Base-by-base conservation (phyloP, 768 basidiomycete genomes). In the Pulveroboletus sp. region DNA sequence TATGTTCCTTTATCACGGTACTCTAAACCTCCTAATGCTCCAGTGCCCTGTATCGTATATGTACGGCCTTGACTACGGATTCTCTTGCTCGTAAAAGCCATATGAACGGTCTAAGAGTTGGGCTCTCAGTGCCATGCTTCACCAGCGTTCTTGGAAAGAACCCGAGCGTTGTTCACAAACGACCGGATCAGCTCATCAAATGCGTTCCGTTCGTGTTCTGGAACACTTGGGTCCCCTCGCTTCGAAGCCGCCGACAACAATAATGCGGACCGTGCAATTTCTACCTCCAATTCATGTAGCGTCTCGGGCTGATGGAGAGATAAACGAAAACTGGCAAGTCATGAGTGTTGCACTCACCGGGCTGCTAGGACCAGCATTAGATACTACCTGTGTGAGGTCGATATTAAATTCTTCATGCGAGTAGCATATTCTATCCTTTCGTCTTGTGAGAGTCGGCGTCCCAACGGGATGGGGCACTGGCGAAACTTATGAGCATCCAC, bases 131-230 rank as follows among this genome's bases (percentile, higher is more conserved):
- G 69, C 78, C 75, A 81, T 26, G 71, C 71, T n/a, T 76, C 80
- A 10, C 56, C 73, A 6, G 81, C 79, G 68, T 95, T 96, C 58
- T 89, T 80, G 46, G 85, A 84, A 41, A 97, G 68, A 69, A 96
- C 93, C 54, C 96, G 78, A 4, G 90, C 83, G 56, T 96, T 94
- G 62, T 97, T 96, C 43, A 99, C 83, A 56, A 96, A 89, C 12
- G 89, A 90, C 41, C 89, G 83, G 39, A 99, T 83, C 51, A 96
- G 80, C 63, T 96, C 90, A 64, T 97, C 91, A 64, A 93, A 98
- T 6, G 83, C 83, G 54, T 73, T 77, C 24, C 81, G 78, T 60
- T 88, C 91, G 59, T 71, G 71, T 65, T 86, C 85, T 27, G 77
- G 68, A 51, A 68, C 75, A 52, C 71, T 77, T 42, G 75, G 75